Conservation (phyloP, 1,139 yeast species). For the Sugiyamaella novakii region DNA sequence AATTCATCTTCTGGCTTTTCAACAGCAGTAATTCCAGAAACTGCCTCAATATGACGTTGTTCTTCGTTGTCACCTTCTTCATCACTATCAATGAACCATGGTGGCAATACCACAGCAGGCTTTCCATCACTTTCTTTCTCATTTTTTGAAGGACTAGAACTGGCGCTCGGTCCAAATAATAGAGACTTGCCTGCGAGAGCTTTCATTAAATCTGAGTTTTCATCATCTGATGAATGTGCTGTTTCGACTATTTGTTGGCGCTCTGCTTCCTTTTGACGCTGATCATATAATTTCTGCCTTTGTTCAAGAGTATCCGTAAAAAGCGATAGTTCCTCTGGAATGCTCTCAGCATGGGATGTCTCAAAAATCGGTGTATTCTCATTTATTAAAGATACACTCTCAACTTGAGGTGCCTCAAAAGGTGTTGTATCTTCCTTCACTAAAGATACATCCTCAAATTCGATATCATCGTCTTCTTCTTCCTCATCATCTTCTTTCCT, state of each 20-base stretch:
- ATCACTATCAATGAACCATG: slow-evolving; percentile 26
- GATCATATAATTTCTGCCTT: slow-evolving; percentile 27
- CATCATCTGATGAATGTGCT: not conserved
- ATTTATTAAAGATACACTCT: not conserved
- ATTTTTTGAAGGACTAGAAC: not conserved
- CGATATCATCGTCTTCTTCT: slow-evolving; percentile 50
- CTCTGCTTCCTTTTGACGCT: slow-evolving; percentile 17
- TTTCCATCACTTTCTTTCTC: not conserved
- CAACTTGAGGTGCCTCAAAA: not conserved
- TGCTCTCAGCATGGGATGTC: too few species aligned
- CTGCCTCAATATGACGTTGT: slow-evolving; percentile 4
- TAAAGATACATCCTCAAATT: slow-evolving; percentile 63
- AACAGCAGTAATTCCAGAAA: not conserved
- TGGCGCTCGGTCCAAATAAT: not conserved
- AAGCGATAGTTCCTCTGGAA: too few species aligned
- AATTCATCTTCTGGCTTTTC: slow-evolving; percentile 21
- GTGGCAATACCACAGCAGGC: slow-evolving; percentile 14
- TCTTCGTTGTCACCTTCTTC: slow-evolving; percentile 28
- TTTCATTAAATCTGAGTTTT: slow-evolving; percentile 6
- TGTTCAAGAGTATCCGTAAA: not conserved
- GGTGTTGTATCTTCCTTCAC: not conserved
- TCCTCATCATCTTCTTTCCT: slow-evolving; percentile 31
- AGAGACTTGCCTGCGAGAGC: slow-evolving; percentile 6
- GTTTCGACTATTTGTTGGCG: not conserved
- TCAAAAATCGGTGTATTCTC: not conserved